Conservation (phyloP, 345 rosid species). For the Citrus mangshanensis region DNA sequence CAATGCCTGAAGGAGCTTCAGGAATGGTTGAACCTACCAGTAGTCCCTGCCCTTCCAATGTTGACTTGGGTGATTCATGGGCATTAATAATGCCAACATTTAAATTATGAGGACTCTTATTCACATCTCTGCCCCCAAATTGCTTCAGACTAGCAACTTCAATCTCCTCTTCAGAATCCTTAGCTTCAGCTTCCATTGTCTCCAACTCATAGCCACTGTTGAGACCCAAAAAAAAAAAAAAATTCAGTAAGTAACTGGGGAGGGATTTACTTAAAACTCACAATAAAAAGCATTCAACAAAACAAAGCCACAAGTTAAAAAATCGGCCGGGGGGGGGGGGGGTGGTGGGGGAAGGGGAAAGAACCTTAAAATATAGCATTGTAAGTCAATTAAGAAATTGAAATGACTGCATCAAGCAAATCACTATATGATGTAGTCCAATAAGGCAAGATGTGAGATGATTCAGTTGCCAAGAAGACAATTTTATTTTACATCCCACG, state of each 20-base stretch:
- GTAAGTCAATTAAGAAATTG: neutral
- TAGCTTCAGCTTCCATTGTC: constrained; percentile 81
- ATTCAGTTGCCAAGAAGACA: neutral
- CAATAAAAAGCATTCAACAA: neutral
- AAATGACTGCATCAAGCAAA: neutral
- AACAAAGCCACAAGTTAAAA: neutral
- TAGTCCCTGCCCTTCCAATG: constrained; percentile 21
- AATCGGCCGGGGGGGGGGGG: neutral
- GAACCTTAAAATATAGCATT: neutral
- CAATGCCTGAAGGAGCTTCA: constrained; percentile 25
- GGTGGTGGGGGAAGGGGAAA: neutral
- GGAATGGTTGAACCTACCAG: constrained; percentile 16
- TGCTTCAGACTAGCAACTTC: constrained; percentile 38
- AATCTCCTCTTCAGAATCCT: constrained; percentile 85
- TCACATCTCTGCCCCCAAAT: constrained; percentile 17
- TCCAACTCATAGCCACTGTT: constrained; percentile 81
- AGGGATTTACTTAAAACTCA: neutral
- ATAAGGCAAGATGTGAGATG: neutral
- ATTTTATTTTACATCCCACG: neutral
- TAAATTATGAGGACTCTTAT: constrained; percentile 46
- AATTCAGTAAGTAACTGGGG: neutral
- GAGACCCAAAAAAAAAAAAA: neutral
- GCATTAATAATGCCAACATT: constrained; percentile 32
- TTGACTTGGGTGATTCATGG: constrained; percentile 26
- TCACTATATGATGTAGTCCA: neutral